Evolutionary conservation across 164 flowering plant genomes (phyloP).

Genomic region (Magnolia sinica): DNA sequence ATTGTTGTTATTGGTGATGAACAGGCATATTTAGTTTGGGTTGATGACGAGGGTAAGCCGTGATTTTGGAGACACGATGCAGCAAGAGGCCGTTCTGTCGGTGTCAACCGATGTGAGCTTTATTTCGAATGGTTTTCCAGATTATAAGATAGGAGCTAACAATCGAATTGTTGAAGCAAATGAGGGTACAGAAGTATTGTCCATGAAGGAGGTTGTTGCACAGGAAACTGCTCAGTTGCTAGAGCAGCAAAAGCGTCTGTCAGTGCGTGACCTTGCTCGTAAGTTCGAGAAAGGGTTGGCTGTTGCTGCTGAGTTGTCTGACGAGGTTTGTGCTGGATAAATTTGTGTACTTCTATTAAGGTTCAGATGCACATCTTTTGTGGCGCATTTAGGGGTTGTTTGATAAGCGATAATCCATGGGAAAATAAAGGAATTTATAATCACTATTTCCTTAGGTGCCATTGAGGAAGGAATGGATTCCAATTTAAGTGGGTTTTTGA

Average conservation of each 20-base stretch:
- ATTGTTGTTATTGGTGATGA: neutral
- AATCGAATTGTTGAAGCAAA: constrained; percentile 66
- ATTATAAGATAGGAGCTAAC: constrained; percentile 72
- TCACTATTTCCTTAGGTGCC: neutral
- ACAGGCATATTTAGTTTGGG: neutral
- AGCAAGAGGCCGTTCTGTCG: constrained; percentile 40
- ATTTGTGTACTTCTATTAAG: neutral
- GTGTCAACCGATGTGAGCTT: constrained; percentile 88
- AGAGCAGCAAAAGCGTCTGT: constrained; percentile 90
- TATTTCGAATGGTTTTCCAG: constrained; percentile 63
- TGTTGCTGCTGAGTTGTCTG: constrained; percentile 81
- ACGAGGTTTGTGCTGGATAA: constrained; percentile 53
- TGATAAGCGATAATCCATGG: neutral
- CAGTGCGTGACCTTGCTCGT: constrained; percentile 93
- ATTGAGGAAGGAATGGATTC: neutral
- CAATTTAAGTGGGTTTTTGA: neutral
- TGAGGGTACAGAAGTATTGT: constrained; percentile 48
- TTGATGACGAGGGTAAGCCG: constrained; percentile 72
- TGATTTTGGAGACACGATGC: constrained; percentile 50
- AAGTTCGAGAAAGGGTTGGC: constrained; percentile 94
- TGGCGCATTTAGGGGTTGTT: neutral
- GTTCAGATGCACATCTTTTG: neutral
- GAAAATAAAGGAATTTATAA: neutral
- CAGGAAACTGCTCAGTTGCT: constrained; percentile 68
- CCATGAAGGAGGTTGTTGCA: constrained; percentile 80